Evolutionary conservation across 1,284 basidiomycete species (phyloP).

Genomic region (Cutaneotrichosporon mucoides): DNA sequence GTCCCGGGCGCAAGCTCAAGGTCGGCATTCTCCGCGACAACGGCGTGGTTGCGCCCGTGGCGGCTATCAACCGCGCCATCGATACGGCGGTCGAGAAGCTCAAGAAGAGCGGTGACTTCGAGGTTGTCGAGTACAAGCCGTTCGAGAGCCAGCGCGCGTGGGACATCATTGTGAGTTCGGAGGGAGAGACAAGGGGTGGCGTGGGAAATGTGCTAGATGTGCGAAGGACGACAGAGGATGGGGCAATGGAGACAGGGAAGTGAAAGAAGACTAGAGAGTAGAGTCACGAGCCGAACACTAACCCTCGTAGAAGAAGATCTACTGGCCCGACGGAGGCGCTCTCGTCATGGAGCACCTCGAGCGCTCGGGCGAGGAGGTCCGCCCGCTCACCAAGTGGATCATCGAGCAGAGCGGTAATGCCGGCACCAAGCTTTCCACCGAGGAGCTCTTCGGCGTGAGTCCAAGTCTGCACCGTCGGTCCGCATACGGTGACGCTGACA

Average conservation of each 20-base stretch:
- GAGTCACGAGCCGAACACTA: too few relatives aligned
- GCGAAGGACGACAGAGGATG: too few relatives aligned
- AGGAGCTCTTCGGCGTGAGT: conserved; percentile 31
- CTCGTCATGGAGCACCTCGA: conserved; percentile 20
- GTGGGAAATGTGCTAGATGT: too few relatives aligned
- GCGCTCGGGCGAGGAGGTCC: conserved; percentile 32
- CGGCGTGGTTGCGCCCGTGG: conserved; percentile 43
- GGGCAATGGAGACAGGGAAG: too few relatives aligned
- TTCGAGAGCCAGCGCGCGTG: conserved; percentile 23
- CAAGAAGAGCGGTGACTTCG: conserved; percentile 18
- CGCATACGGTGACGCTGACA: conserved; percentile 9
- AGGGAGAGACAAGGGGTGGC: conserved; percentile 1
- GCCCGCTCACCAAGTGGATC: conserved; percentile 41
- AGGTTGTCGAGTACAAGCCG: conserved; percentile 32
- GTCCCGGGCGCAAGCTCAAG: conserved; percentile 21
- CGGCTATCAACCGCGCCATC: conserved; percentile 46
- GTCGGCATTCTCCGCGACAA: conserved; percentile 49
- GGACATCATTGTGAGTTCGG: conserved; percentile 23
- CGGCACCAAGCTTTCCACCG: conserved; percentile 18
- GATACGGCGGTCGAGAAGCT: conserved; percentile 32
- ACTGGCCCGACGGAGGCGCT: conserved; percentile 41
- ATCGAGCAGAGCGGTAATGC: conserved; percentile 14
- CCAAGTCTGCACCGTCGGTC: background rate
- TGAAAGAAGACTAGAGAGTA: too few relatives aligned
- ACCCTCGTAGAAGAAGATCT: conserved; percentile 20